phyloP scores from a whole-genome alignment of 306 rosid species.

The Delonix regia region DNA sequence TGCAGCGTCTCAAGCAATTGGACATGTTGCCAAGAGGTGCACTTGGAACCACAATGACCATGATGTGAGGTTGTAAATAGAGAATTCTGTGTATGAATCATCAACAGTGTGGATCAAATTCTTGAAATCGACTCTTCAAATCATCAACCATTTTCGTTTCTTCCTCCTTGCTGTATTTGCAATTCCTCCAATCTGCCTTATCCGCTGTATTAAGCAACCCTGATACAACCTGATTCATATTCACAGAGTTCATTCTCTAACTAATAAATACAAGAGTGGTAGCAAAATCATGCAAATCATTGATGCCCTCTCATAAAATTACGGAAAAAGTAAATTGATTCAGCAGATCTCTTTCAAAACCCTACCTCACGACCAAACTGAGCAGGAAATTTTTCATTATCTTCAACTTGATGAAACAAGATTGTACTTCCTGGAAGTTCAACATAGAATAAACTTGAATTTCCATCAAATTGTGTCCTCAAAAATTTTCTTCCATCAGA shows the following conservation, averaged over 20 bases:
- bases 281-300: slow-evolving; percentile 3
- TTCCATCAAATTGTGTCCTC: slow-evolving; percentile 65
- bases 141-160: slow-evolving; percentile 71
- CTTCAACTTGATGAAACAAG: slow-evolving; percentile 69
- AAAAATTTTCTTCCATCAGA: slow-evolving; percentile 76
- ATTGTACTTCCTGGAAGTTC: slow-evolving; percentile 77
- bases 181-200: slow-evolving; percentile 89
- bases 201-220: slow-evolving; percentile 93
- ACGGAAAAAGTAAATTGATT: slow-evolving; percentile 13
- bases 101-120: slow-evolving; percentile 81
- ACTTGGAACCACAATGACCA: slow-evolving; percentile 20
- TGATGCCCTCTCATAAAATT: background rate
- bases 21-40: slow-evolving; percentile 19
- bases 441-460: slow-evolving; percentile 79
- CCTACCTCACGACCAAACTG: slow-evolving; percentile 99
- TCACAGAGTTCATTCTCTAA: slow-evolving; percentile 12
- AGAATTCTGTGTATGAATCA: slow-evolving; percentile 21
- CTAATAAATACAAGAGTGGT: slow-evolving; percentile 12
- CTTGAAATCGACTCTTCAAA: slow-evolving; percentile 73
- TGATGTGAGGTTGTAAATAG: background rate
- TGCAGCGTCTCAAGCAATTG: slow-evolving; percentile 29
- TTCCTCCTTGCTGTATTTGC: slow-evolving; percentile 72
- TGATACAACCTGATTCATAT: slow-evolving; percentile 76
- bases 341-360: slow-evolving; percentile 8
- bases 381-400: slow-evolving; percentile 73